Evolutionary conservation across 352 stramenopile species (phyloP), one percentile per base, ranked within the genome.

Genomic region (Phytophthora cryptogea): DNA sequence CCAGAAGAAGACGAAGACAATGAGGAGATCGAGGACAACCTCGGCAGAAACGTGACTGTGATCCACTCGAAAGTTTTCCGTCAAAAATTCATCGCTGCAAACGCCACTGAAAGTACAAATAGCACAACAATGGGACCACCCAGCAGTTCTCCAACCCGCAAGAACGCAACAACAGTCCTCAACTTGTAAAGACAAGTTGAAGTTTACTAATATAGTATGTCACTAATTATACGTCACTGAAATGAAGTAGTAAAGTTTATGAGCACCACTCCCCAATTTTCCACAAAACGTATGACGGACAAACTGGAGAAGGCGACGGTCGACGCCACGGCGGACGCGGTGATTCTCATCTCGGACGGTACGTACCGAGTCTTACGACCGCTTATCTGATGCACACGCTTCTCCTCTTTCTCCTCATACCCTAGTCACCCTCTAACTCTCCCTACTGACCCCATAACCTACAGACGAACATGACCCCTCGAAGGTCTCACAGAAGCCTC

Each of bases 281-380:
- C 41, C 7, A 10, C 31, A 35, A 45, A 45, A 20, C n/a, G 8
- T 4, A 66, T 67, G 55, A 48, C 44, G 13, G 43, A 61, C 42
- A 57, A 79, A 23, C 56, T 77, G 16, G 69, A 68, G 48, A 39
- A 61, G 16, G 43, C 30, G 26, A 39, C 26, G 36, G 32, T 46
- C 10, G 46, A 35, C 37, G 63, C 63, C 54, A 42, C 45, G 33
- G 35, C 23, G 27, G 61, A 68, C 55, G 36, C 74, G 3, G 68
- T 83, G 23, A 74, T 83, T 53, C 65, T 73, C 61, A 79, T 84
- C 61, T 84, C 77, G 32, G 74, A 86, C 37, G 72, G 77, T 84
- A 52, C 41, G 68, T 64, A 10, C 42, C 2, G 1, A 5, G 3
- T 5, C 26, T 2, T 2, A 30, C 10, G 0, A 3, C 5, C 4